These are phyloP conservation scores for Yamadazyma mexicana DNA, from an alignment of 1,139 yeast species.

Conservation along the genomic window DNA sequence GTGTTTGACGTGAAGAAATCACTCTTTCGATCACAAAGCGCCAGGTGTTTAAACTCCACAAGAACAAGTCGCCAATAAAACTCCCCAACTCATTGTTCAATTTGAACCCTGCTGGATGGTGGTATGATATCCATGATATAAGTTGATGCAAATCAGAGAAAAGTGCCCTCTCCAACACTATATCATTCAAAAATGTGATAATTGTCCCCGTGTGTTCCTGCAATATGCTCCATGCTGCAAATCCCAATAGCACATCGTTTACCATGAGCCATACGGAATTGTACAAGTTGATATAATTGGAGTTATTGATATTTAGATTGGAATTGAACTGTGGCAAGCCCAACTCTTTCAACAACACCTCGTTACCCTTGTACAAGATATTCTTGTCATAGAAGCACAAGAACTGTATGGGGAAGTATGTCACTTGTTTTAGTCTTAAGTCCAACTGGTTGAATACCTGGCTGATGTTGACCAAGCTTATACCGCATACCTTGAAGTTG, in stretches of 20 bases:
- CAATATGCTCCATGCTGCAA: conserved; percentile 54
- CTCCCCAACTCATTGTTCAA: conserved; percentile 82
- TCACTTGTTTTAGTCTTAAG: conserved; percentile 71
- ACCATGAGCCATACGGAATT: conserved; percentile 85
- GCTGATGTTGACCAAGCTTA: conserved; percentile 42
- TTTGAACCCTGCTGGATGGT: conserved; percentile 92
- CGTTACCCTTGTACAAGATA: conserved; percentile 26
- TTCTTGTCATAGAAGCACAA: conserved; percentile 47
- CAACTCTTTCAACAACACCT: conserved; percentile 24
- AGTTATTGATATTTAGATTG: conserved; percentile 46
- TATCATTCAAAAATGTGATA: conserved; percentile 31
- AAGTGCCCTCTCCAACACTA: conserved; percentile 33
- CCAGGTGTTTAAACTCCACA: conserved; percentile 85
- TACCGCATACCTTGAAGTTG: conserved; percentile 22
- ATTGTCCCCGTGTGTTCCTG: conserved; percentile 42
- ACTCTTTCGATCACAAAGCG: conserved; percentile 23
- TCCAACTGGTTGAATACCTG: conserved; percentile 79
- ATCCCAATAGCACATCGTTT: conserved; percentile 80
- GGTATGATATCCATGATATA: conserved; percentile 72
- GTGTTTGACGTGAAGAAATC: conserved; percentile 6
- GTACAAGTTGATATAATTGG: conserved; percentile 84
- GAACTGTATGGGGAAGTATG: conserved; percentile 82
- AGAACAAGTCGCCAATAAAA: conserved; percentile 81
- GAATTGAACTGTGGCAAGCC: conserved; percentile 40
- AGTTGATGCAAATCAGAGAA: conserved; percentile 41